Conservation (phyloP, 108 stramenopile species). For the Chaetoceros tenuissimus region DNA sequence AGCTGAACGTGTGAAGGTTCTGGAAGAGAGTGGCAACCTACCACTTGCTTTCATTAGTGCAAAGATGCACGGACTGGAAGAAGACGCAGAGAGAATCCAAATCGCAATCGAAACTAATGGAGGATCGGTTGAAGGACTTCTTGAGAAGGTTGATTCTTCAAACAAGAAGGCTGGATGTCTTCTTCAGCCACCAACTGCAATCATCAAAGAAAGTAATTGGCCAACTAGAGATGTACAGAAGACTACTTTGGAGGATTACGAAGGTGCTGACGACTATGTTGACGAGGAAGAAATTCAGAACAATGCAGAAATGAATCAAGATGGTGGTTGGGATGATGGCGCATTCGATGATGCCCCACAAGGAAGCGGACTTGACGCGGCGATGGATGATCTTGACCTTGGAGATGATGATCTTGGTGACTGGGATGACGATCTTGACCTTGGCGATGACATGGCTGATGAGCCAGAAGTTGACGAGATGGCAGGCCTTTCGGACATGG, state of each 20-base stretch:
- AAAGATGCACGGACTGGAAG: conserved; percentile 80
- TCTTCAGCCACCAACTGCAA: conserved; percentile 96
- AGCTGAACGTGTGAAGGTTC: conserved; percentile 82
- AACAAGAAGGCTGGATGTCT: conserved; percentile 46
- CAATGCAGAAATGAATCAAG: conserved; percentile 32
- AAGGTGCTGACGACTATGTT: conserved; percentile 38
- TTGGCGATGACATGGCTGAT: conserved; percentile 58
- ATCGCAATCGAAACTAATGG: conserved; percentile 83
- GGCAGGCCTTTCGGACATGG: conserved; percentile 41
- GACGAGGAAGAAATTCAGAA: conserved; percentile 44
- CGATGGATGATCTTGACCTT: conserved; percentile 58
- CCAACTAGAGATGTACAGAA: conserved; percentile 84
- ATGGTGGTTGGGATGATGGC: conserved; percentile 36
- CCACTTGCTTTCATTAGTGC: conserved; percentile 93
- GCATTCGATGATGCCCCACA: conserved; percentile 25
- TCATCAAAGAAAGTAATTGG: conserved; percentile 89
- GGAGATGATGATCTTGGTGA: conserved; percentile 59
- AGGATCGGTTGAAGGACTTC: conserved; percentile 63
- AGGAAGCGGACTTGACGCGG: conserved; percentile 20
- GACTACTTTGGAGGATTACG: conserved; percentile 78
- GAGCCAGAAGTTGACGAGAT: conserved; percentile 47
- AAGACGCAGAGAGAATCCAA: conserved; percentile 88
- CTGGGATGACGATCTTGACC: conserved; percentile 84
- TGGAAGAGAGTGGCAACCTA: conserved; percentile 91
- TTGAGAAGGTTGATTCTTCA: conserved; percentile 52